Base-by-base conservation (phyloP, 2,329 filamentous ascomycete species). In the Harringtonia lauricola region DNA sequence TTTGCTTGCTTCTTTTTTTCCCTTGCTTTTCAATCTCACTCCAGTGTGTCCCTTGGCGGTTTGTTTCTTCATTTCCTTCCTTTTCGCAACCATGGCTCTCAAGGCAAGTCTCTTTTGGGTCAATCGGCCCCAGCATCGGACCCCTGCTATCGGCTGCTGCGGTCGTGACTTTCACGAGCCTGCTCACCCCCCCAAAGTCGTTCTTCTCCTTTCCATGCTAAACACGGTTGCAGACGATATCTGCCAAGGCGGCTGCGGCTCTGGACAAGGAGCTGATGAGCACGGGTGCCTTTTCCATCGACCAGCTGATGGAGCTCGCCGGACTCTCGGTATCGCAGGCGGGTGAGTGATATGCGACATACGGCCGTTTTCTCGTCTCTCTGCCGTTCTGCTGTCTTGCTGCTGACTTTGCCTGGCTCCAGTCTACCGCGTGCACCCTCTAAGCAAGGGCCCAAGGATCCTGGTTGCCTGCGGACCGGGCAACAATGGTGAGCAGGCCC, bases 221-320 rank as follows among this genome's bases (percentile, higher is more conserved):
- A n/a, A n/a, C n/a, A n/a, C n/a, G n/a, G n/a, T n/a, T n/a, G 4
- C 21, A 94, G 87, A 94, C 88, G 22, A 74, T 98, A 22, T 83
- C 82, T 10, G 82, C 90, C 35, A 88, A 92, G 64, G 86, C 87
- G 51, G 92, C 92, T 0, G 83, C 86, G 0, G 84, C 86, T 39
- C 75, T 98, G 17, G 92, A 98, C 60, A 81, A 86, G 62, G 90
- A 98, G 59, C 80, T 98, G 49, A 96, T 98, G 89, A 85, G 79
- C 58, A 76, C 77, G 12, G 78, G 81, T 1, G 88, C 85, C 9
- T 98, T 95, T 65, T 94, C 87, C 12, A 76, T 98, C 44, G 92
- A 96, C 59, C 92, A 98, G 64, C 70, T 98, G 39, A 96, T 98
- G 92, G 92, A 96, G 60, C 68, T 98, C 8, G 92, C 92, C 36